Conservation (phyloP, 208 protist species). For the Spongospora subterranea region DNA sequence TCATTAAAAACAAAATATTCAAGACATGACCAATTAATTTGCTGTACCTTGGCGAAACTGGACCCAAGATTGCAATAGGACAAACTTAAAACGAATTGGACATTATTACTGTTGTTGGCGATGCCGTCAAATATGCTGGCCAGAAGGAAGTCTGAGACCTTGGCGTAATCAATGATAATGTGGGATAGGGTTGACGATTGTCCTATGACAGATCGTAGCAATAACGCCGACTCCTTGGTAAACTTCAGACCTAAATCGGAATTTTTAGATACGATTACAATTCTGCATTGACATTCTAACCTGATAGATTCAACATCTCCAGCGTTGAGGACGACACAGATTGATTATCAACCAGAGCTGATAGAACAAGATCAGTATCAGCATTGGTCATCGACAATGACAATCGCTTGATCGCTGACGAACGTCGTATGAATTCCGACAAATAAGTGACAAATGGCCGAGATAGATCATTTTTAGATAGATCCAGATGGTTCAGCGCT, state of each 20-base stretch:
- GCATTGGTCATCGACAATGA: slow-evolving; percentile 11
- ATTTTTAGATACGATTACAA: not conserved
- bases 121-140: slow-evolving; percentile 18
- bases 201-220: not conserved
- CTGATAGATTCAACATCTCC: slow-evolving; percentile 28
- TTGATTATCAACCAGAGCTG: not conserved
- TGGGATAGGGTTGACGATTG: not conserved
- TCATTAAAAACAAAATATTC: not conserved
- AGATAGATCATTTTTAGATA: slow-evolving; percentile 6
- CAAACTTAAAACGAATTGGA: slow-evolving; percentile 48
- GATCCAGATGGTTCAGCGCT: not conserved
- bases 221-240: not conserved
- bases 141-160: not conserved
- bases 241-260: slow-evolving; percentile 13
- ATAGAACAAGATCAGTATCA: not conserved
- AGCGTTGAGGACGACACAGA: not conserved
- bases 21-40: not conserved
- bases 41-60: slow-evolving; percentile 28
- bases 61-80: not conserved
- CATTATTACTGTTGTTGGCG: not conserved
- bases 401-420: not conserved
- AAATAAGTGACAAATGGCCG: not conserved
- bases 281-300: not conserved
- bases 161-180: not conserved
- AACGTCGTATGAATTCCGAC: not conserved